Conservation (phyloP, 2,329 filamentous ascomycete species). For the Eutypella sp. region DNA sequence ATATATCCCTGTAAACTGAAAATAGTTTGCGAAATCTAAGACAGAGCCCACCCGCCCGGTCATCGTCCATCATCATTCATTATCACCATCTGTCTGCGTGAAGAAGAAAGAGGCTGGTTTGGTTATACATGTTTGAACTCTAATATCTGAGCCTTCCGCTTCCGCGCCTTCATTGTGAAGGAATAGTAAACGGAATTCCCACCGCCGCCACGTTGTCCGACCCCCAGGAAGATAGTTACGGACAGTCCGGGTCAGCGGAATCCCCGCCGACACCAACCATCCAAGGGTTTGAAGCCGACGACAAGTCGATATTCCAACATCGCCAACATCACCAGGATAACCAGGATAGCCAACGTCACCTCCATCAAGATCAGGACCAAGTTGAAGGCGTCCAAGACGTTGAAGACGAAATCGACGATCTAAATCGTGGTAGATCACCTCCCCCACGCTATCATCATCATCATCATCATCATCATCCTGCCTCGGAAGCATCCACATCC, state of each 20-base stretch:
- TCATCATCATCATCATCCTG: too few relatives aligned
- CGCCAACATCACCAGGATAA: conserved; percentile 6
- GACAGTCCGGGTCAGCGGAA: conserved; percentile 39
- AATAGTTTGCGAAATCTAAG: too few relatives aligned
- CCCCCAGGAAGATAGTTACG: conserved; percentile 38
- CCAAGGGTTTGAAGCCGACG: conserved; percentile 11
- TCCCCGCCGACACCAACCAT: conserved; percentile 21
- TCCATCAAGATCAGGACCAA: conserved; percentile 20
- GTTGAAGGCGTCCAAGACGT: too few relatives aligned
- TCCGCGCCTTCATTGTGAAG: background rate
- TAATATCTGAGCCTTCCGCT: conserved; percentile 2
- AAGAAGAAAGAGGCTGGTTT: too few relatives aligned
- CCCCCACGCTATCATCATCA: conserved; percentile 60
- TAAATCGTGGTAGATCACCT: conserved; percentile 41
- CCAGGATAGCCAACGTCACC: conserved; percentile 25
- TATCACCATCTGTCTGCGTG: too few relatives aligned
- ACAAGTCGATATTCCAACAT: too few relatives aligned
- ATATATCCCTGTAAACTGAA: too few relatives aligned
- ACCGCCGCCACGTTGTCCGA: conserved; percentile 44
- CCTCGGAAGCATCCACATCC: conserved; percentile 48
- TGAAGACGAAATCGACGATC: conserved; percentile 24
- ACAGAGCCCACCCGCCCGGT: too few relatives aligned
- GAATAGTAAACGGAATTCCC: too few relatives aligned
- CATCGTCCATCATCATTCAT: too few relatives aligned
- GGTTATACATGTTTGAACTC: too few relatives aligned